phyloP scores from a whole-genome alignment of 148 eudicot species.

The Dysphania ambrosioides region DNA sequence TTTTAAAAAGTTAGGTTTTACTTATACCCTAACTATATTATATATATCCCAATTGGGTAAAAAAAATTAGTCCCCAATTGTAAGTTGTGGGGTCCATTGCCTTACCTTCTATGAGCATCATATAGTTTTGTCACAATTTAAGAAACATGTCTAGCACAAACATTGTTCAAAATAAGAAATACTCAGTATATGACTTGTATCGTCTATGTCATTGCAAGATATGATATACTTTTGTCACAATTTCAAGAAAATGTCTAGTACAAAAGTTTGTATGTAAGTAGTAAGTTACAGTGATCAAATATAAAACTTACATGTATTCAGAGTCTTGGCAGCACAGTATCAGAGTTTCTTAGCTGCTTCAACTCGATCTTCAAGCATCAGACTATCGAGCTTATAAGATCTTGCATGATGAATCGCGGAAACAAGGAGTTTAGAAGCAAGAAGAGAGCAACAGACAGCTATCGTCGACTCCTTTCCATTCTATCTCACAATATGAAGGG shows the following conservation, averaged over 20 bases:
- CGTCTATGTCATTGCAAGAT: too few relatives aligned
- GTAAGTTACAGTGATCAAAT: conserved; percentile 17
- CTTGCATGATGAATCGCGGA: not conserved
- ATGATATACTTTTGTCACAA: conserved; percentile 21
- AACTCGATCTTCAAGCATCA: conserved; percentile 11
- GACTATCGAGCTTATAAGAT: not conserved
- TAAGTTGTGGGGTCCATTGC: not conserved
- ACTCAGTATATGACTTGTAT: too few relatives aligned
- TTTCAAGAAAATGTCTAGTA: conserved; percentile 23
- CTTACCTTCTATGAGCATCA: not conserved
- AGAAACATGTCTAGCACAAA: too few relatives aligned
- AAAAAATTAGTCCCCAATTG: not conserved
- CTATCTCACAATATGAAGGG: not conserved
- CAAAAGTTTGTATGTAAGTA: conserved; percentile 10
- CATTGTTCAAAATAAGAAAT: too few relatives aligned
- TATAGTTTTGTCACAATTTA: too few relatives aligned
- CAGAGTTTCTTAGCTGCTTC: not conserved
- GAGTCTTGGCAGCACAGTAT: not conserved
- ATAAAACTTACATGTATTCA: conserved; percentile 26
- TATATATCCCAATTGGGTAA: conserved; percentile 3
- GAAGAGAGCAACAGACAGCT: too few relatives aligned
- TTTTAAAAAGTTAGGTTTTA: not conserved
- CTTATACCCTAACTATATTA: not conserved
- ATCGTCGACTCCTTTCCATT: too few relatives aligned
- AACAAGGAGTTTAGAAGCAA: conserved; percentile 1